phyloP scores from a whole-genome alignment of 257 asterid genomes.

The Ilex aquifolium region DNA sequence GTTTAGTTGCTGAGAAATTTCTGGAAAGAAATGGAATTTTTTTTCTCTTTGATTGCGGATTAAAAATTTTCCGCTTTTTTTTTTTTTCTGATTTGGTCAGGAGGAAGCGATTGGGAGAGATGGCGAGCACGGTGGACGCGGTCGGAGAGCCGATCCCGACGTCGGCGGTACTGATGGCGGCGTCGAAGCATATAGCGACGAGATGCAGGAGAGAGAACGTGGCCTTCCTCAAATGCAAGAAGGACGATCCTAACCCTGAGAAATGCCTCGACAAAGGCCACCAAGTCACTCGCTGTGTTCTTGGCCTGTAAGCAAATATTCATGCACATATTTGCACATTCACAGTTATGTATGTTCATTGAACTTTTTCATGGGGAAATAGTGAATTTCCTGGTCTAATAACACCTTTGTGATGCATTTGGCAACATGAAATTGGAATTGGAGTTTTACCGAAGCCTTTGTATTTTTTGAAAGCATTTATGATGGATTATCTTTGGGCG shows the following conservation, averaged over 20 bases:
- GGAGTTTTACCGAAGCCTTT: no score
- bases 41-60: not conserved
- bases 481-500: no score
- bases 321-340: no score
- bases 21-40: not conserved
- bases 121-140: conserved; percentile 48
- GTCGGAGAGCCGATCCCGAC: conserved; percentile 61
- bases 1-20: conserved; percentile 1
- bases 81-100: not conserved
- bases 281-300: conserved; percentile 77
- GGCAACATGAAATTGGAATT: no score
- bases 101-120: conserved; percentile 12
- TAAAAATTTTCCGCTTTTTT: not conserved
- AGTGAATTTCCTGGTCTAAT: no score
- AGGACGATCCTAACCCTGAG: conserved; percentile 77
- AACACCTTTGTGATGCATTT: no score
- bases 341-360: no score
- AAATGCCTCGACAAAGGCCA: conserved; percentile 74
- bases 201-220: conserved; percentile 60
- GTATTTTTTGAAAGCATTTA: no score
- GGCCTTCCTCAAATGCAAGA: conserved; percentile 76
- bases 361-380: no score
- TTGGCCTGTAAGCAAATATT: conserved; percentile 51
- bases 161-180: conserved; percentile 62
- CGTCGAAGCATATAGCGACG: conserved; percentile 67